These are phyloP conservation scores for Vitis hybrid DNA, from an alignment of 177 flowering plant genomes.

Conservation along the genomic window DNA sequence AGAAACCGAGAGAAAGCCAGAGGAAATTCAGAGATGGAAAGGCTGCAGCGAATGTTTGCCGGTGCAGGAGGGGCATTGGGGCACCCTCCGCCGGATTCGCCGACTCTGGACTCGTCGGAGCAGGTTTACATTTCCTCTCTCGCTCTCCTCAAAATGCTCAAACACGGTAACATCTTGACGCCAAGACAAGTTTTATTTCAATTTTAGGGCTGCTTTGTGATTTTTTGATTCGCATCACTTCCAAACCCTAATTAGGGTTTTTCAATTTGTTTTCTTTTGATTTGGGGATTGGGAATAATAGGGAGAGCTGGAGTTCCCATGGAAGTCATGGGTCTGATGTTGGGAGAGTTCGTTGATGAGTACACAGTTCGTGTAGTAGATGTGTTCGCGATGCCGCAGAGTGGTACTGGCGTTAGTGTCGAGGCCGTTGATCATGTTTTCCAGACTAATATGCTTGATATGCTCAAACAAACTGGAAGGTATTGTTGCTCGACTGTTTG, in stretches of 20 bases:
- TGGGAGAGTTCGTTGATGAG: conserved; percentile 97
- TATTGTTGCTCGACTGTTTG: conserved; percentile 16
- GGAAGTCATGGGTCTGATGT: conserved; percentile 99
- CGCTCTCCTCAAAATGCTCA: conserved; percentile 98
- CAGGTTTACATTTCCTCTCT: conserved; percentile 98
- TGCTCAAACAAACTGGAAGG: conserved; percentile 99
- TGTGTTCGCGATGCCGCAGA: conserved; percentile 98
- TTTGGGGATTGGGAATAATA: conserved; percentile 20
- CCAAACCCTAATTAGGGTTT: conserved; percentile 7
- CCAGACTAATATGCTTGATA: conserved; percentile 98
- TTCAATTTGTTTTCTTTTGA: not conserved
- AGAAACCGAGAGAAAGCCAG: not conserved
- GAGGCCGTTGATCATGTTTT: conserved; percentile 99
- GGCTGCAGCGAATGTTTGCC: conserved; percentile 85
- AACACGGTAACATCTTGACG: conserved; percentile 62
- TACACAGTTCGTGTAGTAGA: conserved; percentile 99
- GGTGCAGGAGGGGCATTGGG: conserved; percentile 88
- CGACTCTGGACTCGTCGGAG: conserved; percentile 89
- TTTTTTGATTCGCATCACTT: not conserved
- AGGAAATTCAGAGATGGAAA: conserved; percentile 55
- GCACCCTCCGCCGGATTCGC: conserved; percentile 90
- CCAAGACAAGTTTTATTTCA: not conserved
- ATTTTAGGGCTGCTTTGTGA: not conserved
- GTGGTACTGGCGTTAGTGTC: conserved; percentile 99
- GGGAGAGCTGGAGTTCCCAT: conserved; percentile 99